Conservation (phyloP, 257 asterid genomes). For the Fraxinus cuspidata region DNA sequence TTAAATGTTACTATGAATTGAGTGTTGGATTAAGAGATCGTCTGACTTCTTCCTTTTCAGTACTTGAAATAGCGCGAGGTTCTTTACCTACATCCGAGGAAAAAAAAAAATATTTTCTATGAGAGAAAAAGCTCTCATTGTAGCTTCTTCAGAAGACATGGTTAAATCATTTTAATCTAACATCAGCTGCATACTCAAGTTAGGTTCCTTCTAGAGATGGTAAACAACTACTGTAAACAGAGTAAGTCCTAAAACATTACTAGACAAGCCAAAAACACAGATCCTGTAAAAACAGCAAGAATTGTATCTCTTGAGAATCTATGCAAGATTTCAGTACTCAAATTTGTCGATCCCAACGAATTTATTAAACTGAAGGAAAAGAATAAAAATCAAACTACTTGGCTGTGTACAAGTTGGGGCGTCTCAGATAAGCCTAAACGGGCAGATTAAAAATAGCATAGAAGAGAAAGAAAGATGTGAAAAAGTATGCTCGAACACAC, state of each 20-base stretch:
- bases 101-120: too few species aligned
- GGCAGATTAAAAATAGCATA: neutral
- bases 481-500: neutral
- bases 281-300: neutral
- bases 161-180: too few species aligned
- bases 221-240: neutral
- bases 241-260: neutral
- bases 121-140: too few species aligned
- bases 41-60: slow-evolving; percentile 4
- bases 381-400: neutral
- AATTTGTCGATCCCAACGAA: neutral
- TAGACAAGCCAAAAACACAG: neutral
- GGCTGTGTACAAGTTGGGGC: neutral
- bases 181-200: too few species aligned
- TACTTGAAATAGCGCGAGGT: too few species aligned
- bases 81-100: too few species aligned
- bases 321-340: neutral
- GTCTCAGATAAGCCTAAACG: neutral
- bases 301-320: neutral
- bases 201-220: neutral
- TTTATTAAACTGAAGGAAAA: slow-evolving; percentile 1
- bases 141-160: too few species aligned
- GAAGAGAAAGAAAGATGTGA: neutral
- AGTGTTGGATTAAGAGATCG: slow-evolving; percentile 24
- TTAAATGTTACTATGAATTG: slow-evolving; percentile 32